Base-by-base conservation (phyloP, 1,139 yeast genomes). In the Blastobotrys serpentis region DNA sequence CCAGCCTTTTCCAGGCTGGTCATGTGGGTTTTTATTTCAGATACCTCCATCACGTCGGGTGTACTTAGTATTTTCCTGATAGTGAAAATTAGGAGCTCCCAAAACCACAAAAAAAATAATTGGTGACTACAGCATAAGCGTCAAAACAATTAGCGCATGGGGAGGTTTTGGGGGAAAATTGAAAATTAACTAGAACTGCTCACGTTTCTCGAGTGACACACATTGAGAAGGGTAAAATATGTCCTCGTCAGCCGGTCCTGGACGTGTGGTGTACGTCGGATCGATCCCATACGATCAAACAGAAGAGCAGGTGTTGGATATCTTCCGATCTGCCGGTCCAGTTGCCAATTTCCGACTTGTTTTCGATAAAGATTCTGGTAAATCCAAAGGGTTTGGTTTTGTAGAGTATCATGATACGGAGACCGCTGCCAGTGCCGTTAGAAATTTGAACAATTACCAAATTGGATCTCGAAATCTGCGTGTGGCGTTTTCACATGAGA, bases 301-400 rank as follows among this genome's bases (percentile, higher is more conserved):
- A 0, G 98, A 90, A 65, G 96, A 88, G 60, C 97, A 90, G 66
- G 85, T 90, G 19, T 69, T 81, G 67, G 89, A 84, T 53, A 81
- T 86, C 18, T 90, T 90, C 52, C 72, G 74, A 47, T 79, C 90
- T 0, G 89, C 87, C 1, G 98, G 98, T 0, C 97, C 98, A 0
- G 95, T 92, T 2, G 77, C 78, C 38, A 82, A 79, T 53, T 72
- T 88, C 54, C 82, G 84, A 63, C 75, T 90, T 60, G 76, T 87
- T 63, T 87, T 90, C 64, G 98, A 90, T 65, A 84, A 86, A 40
- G 82, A 82, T 50, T 88, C 96, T 0, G 98, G 98, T 2, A 85
- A 84, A 62, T 86, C 96, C 14, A 88, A 85, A 65, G 98, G 98
- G 1, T 87, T 81, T 65, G 97, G 96, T 2, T 86, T 85, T 59